A percentile compares a stretch with the other conserved stretches of the same genome.
These are phyloP conservation scores for Pleurotus cornucopiae DNA, from an alignment of 768 basidiomycete genomes.

Conservation along the genomic window DNA sequence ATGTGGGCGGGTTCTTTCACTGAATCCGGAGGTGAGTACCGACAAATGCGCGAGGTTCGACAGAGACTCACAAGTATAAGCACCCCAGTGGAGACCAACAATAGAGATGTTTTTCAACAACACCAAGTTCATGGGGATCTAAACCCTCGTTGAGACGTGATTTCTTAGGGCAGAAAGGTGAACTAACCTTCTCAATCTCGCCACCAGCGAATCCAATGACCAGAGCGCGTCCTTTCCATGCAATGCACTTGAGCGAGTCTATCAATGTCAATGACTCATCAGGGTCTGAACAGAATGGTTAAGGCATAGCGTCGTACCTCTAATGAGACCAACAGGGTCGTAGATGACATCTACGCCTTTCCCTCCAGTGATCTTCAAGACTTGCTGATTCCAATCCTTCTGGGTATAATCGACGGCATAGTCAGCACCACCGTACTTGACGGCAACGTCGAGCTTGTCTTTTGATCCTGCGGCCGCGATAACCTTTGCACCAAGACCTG, in stretches of 20 bases:
- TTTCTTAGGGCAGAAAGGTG: not conserved
- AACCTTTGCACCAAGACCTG: constrained; percentile 87
- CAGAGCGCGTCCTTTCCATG: constrained; percentile 88
- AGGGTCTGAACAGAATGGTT: not conserved
- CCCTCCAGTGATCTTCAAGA: constrained; percentile 76
- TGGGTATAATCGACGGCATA: constrained; percentile 74
- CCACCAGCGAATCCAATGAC: constrained; percentile 94
- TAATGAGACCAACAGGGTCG: constrained; percentile 81
- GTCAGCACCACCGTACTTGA: constrained; percentile 78
- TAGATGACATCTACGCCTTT: constrained; percentile 85
- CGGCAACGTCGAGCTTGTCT: constrained; percentile 76
- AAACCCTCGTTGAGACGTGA: constrained; percentile 17
- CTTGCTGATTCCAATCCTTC: constrained; percentile 85
- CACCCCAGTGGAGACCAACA: constrained; percentile 86
- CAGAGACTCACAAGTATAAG: constrained; percentile 56
- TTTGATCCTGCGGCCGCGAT: constrained; percentile 88
- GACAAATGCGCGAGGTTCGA: not conserved
- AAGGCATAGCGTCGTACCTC: constrained; percentile 33
- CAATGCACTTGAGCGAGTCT: constrained; percentile 90
- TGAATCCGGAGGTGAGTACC: not conserved
- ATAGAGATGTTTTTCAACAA: constrained; percentile 84
- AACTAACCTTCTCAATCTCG: constrained; percentile 70
- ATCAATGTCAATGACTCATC: not conserved
- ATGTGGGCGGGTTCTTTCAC: constrained; percentile 58
- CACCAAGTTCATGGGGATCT: constrained; percentile 83